A percentile compares a stretch with the other conserved stretches of the same genome.
These are phyloP conservation scores for Daldinia caldariorum DNA, from an alignment of 495 filamentous ascomycete species.

Conservation along the genomic window DNA sequence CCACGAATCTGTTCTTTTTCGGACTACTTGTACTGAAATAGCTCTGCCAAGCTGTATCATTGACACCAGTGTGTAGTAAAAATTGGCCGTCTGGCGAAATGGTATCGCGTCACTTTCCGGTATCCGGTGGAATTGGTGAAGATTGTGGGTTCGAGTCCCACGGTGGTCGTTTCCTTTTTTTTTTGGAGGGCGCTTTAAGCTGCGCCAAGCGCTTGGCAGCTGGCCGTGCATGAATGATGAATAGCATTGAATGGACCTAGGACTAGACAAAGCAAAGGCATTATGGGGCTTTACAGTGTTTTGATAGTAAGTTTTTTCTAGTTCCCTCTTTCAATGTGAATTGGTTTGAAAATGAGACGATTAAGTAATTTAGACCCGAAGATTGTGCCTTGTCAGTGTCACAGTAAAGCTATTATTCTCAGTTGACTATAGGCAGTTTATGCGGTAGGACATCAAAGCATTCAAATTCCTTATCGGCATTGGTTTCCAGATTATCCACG, in stretches of 20 bases:
- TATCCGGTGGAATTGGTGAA: slow-evolving; percentile 1
- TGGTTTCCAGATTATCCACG: too few species aligned
- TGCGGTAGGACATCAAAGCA: too few species aligned
- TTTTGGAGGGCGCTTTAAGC: background rate
- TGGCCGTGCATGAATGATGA: background rate
- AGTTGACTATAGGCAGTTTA: too few species aligned
- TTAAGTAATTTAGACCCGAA: too few species aligned
- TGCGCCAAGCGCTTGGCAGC: background rate
- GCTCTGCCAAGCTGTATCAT: background rate
- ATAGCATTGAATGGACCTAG: background rate
- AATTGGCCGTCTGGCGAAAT: slow-evolving; percentile 6
- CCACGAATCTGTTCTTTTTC: background rate
- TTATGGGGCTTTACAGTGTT: too few species aligned
- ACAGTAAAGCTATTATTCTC: too few species aligned
- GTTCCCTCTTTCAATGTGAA: too few species aligned
- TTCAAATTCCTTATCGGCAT: too few species aligned
- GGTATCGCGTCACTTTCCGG: slow-evolving; percentile 9
- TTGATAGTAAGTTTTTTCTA: too few species aligned
- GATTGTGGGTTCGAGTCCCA: slow-evolving; percentile 9
- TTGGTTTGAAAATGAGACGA: too few species aligned
- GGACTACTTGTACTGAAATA: background rate
- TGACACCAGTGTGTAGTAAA: background rate
- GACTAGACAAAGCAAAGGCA: too few species aligned
- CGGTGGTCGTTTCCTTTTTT: background rate
- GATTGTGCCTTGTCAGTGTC: too few species aligned